A percentile compares a stretch with the other conserved stretches of the same genome.
phyloP scores from a whole-genome alignment of 768 basidiomycete species.

The Phanerochaete sordida region DNA sequence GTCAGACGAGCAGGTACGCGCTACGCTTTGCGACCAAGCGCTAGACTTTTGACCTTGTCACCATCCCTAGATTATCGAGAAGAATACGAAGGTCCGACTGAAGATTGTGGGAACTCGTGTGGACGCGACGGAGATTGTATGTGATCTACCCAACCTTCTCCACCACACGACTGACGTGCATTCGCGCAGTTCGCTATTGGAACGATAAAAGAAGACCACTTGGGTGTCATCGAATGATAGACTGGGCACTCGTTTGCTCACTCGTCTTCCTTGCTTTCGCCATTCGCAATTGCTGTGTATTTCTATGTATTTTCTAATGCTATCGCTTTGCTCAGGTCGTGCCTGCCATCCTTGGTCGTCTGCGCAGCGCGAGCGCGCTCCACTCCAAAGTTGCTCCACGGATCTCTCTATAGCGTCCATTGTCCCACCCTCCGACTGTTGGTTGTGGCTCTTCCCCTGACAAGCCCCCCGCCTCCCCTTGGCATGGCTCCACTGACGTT shows the following conservation, averaged over 20 bases:
- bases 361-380: neutral
- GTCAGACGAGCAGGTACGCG: slow-evolving; percentile 76
- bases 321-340: neutral
- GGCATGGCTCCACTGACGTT: neutral
- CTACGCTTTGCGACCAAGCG: neutral
- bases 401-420: neutral
- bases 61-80: slow-evolving; percentile 75
- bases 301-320: neutral
- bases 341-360: neutral
- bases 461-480: neutral
- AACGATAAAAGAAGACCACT: slow-evolving; percentile 96
- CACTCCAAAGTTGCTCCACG: slow-evolving; percentile 4
- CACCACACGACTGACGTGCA: neutral
- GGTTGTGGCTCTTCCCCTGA: slow-evolving; percentile 1
- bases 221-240: slow-evolving; percentile 80
- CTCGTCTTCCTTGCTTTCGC: neutral
- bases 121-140: slow-evolving; percentile 95
- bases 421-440: neutral
- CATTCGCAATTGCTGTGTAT: neutral
- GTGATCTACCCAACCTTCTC: slow-evolving; percentile 25
- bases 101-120: slow-evolving; percentile 99
- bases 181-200: slow-evolving; percentile 87
- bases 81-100: slow-evolving; percentile 86
- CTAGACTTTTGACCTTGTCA: neutral
- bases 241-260: neutral